Percentiles rank a stretch among this genome's conserved stretches.
These are phyloP conservation scores for Mycena kentingensis DNA, from an alignment of 768 basidiomycete species.

Conservation along the genomic window DNA sequence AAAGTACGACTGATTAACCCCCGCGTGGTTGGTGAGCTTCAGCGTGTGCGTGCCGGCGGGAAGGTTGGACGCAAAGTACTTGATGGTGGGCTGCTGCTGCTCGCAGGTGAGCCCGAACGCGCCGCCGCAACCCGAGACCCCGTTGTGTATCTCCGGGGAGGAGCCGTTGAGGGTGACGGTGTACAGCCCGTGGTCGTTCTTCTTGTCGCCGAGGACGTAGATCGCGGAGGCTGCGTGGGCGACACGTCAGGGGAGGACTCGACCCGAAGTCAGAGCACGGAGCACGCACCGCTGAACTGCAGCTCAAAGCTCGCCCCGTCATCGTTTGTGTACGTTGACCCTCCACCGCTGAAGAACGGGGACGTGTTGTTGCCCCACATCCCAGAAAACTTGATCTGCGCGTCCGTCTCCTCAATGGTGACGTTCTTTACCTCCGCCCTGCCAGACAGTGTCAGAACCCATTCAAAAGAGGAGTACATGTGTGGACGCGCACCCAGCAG, in stretches of 20 bases:
- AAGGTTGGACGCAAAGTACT: constrained; percentile 47
- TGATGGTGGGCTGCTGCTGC: constrained; percentile 44
- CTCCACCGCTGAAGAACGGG: constrained; percentile 47
- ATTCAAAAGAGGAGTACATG: not conserved
- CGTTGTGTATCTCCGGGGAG: constrained; percentile 37
- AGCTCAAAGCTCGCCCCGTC: constrained; percentile 43
- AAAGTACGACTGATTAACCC: constrained; percentile 46
- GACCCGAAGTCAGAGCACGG: not conserved
- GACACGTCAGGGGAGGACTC: not conserved
- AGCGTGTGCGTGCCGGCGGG: constrained; percentile 39
- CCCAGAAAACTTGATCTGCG: constrained; percentile 41
- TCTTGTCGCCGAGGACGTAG: constrained; percentile 51
- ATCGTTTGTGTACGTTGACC: constrained; percentile 43
- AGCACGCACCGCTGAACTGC: constrained; percentile 43
- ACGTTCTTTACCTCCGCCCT: constrained; percentile 45
- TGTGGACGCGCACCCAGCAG: constrained; percentile 39
- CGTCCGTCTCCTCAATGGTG: constrained; percentile 43
- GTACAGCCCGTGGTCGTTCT: constrained; percentile 50
- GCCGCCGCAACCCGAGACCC: constrained; percentile 50
- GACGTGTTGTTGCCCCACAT: constrained; percentile 46
- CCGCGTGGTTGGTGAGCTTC: constrained; percentile 42
- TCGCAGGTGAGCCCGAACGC: constrained; percentile 48
- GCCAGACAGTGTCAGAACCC: not conserved
- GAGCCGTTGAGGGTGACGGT: constrained; percentile 40
- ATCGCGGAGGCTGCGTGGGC: constrained; percentile 40